Evolutionary conservation across 495 filamentous ascomycete species (phyloP).

Genomic region (Lophiotrema nucula): DNA sequence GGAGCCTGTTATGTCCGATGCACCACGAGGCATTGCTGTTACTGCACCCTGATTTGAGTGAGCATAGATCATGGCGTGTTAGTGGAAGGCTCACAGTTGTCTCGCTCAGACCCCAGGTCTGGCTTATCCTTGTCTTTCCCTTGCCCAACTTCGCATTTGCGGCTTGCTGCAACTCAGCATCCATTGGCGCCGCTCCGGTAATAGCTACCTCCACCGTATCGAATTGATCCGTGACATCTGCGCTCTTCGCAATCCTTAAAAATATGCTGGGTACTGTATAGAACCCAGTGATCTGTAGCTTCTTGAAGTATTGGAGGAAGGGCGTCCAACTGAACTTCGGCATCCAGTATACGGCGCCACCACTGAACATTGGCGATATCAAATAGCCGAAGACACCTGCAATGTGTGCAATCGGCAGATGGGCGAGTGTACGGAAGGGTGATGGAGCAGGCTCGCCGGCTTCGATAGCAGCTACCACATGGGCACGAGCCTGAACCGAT

Average conservation of each 20-base stretch:
- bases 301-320: slow-evolving; percentile 32
- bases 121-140: slow-evolving; percentile 34
- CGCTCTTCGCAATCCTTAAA: slow-evolving; percentile 36
- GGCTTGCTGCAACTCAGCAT: slow-evolving; percentile 31
- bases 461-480: slow-evolving; percentile 5
- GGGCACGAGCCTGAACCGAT: slow-evolving; percentile 13
- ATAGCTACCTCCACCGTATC: slow-evolving; percentile 25
- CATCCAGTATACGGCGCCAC: slow-evolving; percentile 37
- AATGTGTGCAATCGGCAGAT: slow-evolving; percentile 51
- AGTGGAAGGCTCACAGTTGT: slow-evolving; percentile 23
- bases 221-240: slow-evolving; percentile 37
- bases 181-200: slow-evolving; percentile 41
- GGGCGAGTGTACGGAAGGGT: slow-evolving; percentile 47
- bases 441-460: slow-evolving; percentile 27
- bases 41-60: slow-evolving; percentile 13
- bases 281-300: slow-evolving; percentile 33
- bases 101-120: slow-evolving; percentile 40
- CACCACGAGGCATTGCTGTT: slow-evolving; percentile 23
- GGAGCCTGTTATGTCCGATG: slow-evolving; percentile 28
- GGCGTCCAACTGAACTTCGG: slow-evolving; percentile 35
- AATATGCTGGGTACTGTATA: slow-evolving; percentile 40
- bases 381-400: slow-evolving; percentile 49
- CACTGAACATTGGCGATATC: slow-evolving; percentile 29
- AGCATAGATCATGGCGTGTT: background rate
- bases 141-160: slow-evolving; percentile 32